A percentile compares a stretch with the other conserved stretches of the same genome.
These are phyloP conservation scores for Lactarius hengduanensis DNA, from an alignment of 768 basidiomycete genomes.

Conservation along the genomic window DNA sequence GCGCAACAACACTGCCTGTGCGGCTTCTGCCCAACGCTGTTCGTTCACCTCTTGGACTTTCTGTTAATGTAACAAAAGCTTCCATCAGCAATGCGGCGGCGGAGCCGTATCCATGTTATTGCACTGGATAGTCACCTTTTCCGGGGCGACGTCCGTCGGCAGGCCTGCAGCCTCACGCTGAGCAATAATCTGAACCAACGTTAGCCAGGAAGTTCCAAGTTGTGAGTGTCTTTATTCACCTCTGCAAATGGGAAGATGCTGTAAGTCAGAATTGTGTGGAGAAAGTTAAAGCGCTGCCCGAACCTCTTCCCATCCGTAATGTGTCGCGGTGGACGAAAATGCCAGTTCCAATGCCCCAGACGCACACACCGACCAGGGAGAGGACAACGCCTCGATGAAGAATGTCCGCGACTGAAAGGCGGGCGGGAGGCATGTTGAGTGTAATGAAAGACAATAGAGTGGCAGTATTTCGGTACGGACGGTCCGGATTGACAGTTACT, in stretches of 20 bases:
- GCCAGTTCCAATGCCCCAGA: slow-evolving; percentile 22
- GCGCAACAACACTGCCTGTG: slow-evolving; percentile 18
- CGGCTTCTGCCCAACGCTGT: slow-evolving; percentile 25
- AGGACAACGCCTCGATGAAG: slow-evolving; percentile 25
- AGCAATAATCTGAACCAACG: slow-evolving; percentile 14
- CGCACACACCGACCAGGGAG: slow-evolving; percentile 19
- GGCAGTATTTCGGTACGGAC: neutral
- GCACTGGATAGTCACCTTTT: slow-evolving; percentile 10
- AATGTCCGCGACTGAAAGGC: slow-evolving; percentile 21
- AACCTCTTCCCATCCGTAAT: slow-evolving; percentile 25
- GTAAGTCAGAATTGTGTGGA: slow-evolving; percentile 3
- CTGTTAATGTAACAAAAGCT: neutral
- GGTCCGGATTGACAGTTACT: neutral
- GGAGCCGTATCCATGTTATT: neutral
- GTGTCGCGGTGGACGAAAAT: slow-evolving; percentile 22
- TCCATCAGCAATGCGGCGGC: neutral
- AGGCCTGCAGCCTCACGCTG: slow-evolving; percentile 23
- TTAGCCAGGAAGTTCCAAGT: neutral
- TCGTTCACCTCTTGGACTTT: slow-evolving; percentile 25
- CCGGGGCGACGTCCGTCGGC: slow-evolving; percentile 20
- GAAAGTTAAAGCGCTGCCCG: neutral
- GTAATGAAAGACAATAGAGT: neutral
- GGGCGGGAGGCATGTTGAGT: slow-evolving; percentile 13
- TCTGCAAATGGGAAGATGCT: neutral
- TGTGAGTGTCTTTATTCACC: neutral